Evolutionary conservation across 441 rosid species (phyloP).

Genomic region (Eruca vesicaria): DNA sequence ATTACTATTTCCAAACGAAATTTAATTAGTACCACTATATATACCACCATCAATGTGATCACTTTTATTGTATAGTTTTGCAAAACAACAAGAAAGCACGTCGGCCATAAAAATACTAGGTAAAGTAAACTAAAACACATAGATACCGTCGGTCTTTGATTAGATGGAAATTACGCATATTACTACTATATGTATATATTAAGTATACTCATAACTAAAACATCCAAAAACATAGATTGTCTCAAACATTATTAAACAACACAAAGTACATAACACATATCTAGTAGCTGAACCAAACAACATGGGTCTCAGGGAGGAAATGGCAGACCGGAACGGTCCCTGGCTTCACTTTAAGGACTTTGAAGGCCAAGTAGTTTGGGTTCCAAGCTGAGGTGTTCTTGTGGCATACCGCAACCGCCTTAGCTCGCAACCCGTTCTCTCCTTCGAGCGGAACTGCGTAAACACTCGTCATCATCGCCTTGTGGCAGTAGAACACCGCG

Average conservation of each 20-base stretch:
- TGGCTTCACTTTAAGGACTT: constrained; percentile 75
- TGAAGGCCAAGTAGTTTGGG: constrained; percentile 88
- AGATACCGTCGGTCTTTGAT: background rate
- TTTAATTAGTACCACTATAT: background rate
- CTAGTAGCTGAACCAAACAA: constrained; percentile 68
- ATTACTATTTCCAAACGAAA: background rate
- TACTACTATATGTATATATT: constrained; percentile 1
- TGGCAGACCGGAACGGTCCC: constrained; percentile 84
- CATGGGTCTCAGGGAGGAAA: constrained; percentile 80
- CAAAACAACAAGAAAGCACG: constrained; percentile 5
- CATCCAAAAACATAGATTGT: constrained; percentile 5
- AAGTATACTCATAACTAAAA: constrained; percentile 21
- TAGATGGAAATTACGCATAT: background rate
- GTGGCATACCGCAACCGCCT: constrained; percentile 84
- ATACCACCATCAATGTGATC: too few relatives aligned
- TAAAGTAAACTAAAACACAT: background rate
- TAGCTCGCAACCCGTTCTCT: constrained; percentile 51
- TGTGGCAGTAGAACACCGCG: constrained; percentile 84
- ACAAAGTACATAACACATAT: background rate
- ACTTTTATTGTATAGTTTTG: background rate
- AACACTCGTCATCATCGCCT: constrained; percentile 48
- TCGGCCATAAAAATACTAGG: background rate
- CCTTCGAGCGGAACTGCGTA: constrained; percentile 59
- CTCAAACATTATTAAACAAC: constrained; percentile 13
- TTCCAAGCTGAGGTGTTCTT: constrained; percentile 84